A percentile compares a stretch with the other conserved stretches of the same genome.
Conservation (phyloP, 345 rosid genomes). For the Microcos paniculata region DNA sequence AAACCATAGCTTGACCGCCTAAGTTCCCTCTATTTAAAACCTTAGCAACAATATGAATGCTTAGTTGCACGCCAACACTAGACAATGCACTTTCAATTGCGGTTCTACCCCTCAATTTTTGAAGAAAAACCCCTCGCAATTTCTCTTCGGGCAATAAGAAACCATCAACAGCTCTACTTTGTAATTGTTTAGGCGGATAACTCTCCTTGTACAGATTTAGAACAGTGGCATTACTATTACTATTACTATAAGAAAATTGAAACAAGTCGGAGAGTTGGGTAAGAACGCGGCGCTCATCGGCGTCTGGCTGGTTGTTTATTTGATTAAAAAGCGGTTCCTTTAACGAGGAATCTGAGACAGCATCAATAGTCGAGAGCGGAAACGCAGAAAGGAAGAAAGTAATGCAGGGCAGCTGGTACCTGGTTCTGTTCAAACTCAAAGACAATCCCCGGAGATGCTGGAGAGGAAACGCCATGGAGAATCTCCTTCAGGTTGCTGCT, state of each 20-base stretch:
- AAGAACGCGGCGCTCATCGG: slow-evolving; percentile 55
- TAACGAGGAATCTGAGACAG: slow-evolving; percentile 7
- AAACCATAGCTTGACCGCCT: slow-evolving; percentile 69
- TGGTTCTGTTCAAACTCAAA: slow-evolving; percentile 8
- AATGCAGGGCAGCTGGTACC: slow-evolving; percentile 20
- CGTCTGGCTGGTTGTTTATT: slow-evolving; percentile 10
- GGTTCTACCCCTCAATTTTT: slow-evolving; percentile 53
- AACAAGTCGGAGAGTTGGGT: slow-evolving; percentile 61
- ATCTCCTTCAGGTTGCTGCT: neutral
- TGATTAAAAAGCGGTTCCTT: slow-evolving; percentile 17
- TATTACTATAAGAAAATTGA: slow-evolving; percentile 29
- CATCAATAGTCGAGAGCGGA: slow-evolving; percentile 19
- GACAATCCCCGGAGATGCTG: slow-evolving; percentile 8
- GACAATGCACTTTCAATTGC: slow-evolving; percentile 52
- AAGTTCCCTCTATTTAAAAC: slow-evolving; percentile 68
- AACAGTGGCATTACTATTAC: slow-evolving; percentile 1
- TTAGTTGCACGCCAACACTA: slow-evolving; percentile 46
- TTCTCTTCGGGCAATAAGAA: slow-evolving; percentile 69
- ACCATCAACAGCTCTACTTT: slow-evolving; percentile 33
- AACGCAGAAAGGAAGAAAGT: slow-evolving; percentile 13
- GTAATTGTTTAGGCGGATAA: slow-evolving; percentile 17
- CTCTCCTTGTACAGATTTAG: slow-evolving; percentile 13
- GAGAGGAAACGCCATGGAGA: slow-evolving; percentile 30
- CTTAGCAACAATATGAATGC: slow-evolving; percentile 53
- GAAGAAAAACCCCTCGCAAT: slow-evolving; percentile 85